Conservation (phyloP, 108 stramenopile species). For the Mayamaea pseudoterrestris region DNA sequence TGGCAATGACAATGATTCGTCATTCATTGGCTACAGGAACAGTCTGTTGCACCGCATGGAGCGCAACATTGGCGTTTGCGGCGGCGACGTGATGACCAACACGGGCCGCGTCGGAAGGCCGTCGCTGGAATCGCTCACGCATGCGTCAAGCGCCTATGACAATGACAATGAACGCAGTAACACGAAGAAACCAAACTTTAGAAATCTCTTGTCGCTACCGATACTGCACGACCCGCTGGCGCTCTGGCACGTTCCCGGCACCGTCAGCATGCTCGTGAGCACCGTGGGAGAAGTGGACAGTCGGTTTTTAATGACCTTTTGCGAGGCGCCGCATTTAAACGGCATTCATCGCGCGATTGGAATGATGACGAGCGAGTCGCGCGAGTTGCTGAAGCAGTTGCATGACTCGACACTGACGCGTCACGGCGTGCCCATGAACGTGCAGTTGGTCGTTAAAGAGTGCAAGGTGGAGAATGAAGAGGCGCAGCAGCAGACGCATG, state of each 20-base stretch:
- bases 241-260: conserved; percentile 38
- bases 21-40: conserved; percentile 38
- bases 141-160: background rate
- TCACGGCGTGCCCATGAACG: conserved; percentile 61
- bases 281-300: conserved; percentile 69
- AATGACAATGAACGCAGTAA: conserved; percentile 4
- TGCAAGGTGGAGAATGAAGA: no score
- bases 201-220: conserved; percentile 12
- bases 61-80: conserved; percentile 49
- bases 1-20: no score
- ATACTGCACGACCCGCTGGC: conserved; percentile 22
- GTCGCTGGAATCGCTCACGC: no score
- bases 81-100: conserved; percentile 48
- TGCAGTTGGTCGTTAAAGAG: no score
- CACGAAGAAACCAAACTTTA: conserved; percentile 7
- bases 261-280: conserved; percentile 60
- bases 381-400: conserved; percentile 48
- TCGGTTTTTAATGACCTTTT: conserved; percentile 56
- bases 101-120: conserved; percentile 25
- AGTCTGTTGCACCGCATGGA: conserved; percentile 58
- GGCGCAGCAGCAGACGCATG: no score
- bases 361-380: conserved; percentile 41
- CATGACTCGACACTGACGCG: conserved; percentile 48
- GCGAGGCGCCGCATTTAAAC: conserved; percentile 65
- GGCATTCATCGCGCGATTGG: conserved; percentile 79